Base-by-base conservation (phyloP, 83 land plant genomes). In the Diphasiastrum complanatum region DNA sequence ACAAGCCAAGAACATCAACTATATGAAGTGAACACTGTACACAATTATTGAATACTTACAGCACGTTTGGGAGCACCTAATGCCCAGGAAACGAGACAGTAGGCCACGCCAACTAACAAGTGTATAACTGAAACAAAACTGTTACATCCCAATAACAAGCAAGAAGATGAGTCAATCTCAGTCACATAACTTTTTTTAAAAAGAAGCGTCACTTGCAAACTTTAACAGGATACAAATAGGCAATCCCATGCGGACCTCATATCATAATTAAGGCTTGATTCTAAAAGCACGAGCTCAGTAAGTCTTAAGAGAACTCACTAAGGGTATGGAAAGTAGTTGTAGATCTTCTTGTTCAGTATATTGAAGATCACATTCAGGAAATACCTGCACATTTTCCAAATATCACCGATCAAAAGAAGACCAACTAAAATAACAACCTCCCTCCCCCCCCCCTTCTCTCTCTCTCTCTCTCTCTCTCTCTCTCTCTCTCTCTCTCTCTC, bases 261-360 rank as follows among this genome's bases (percentile, higher is more conserved):
- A 20, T 25, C 3, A 4, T 5, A 4, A 14, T 4, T 14, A 4
- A 4, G 14, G 3, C 50, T 3, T 5, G 23, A 26, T 26, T 53
- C 31, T 26, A 25, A 20, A 10, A 4, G 57, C n/a, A n/a, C n/a
- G n/a, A n/a, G n/a, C n/a, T n/a, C n/a, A n/a, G n/a, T n/a, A n/a
- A n/a, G n/a, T n/a, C 6, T 4, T 45, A 26, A 60, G 34, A 24
- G 43, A 33, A 57, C 97, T 74, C 74, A 91, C 97, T 92, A 92
- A 25, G 98, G 98, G 47, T 81, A 92, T 4, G 96, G 96, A 69
- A 92, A 92, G 69, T 92, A 92, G 62, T 92, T 92, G 84, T 92
- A 92, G 50, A 92, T 83, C 76, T 85, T 92, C 91, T 92, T 92
- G 91, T 92, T 92, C 53, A 92, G 60, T 5, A 92, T 92, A 82